These are phyloP conservation scores for Yamadazyma pseudoaaseri DNA, from an alignment of 1,139 yeast genomes.

Conservation along the genomic window DNA sequence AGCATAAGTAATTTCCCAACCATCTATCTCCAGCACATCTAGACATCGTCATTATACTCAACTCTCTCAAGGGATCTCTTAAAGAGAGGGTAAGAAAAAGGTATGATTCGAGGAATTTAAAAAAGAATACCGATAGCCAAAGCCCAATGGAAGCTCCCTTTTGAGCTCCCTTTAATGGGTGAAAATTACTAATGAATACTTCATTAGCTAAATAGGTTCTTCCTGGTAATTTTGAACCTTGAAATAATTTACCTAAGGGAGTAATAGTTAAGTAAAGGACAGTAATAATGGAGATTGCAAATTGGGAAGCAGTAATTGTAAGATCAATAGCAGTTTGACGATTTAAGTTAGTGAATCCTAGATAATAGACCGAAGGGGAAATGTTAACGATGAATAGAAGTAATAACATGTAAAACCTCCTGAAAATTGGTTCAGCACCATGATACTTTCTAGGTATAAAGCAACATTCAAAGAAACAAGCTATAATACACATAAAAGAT, in stretches of 20 bases:
- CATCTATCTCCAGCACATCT: slow-evolving; percentile 47
- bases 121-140: slow-evolving; percentile 46
- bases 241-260: slow-evolving; percentile 48
- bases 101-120: slow-evolving; percentile 51
- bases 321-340: slow-evolving; percentile 28
- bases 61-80: slow-evolving; percentile 49
- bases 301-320: slow-evolving; percentile 41
- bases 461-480: slow-evolving; percentile 41
- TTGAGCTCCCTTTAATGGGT: slow-evolving; percentile 35
- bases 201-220: slow-evolving; percentile 33
- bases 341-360: slow-evolving; percentile 26
- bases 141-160: slow-evolving; percentile 42
- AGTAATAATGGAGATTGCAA: slow-evolving; percentile 39
- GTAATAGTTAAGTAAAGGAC: slow-evolving; percentile 44
- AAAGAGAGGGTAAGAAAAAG: slow-evolving; percentile 49
- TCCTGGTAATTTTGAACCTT: slow-evolving; percentile 15
- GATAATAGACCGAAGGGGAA: slow-evolving; percentile 43
- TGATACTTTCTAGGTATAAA: slow-evolving; percentile 58
- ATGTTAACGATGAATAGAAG: slow-evolving; percentile 28
- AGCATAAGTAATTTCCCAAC: slow-evolving; percentile 40
- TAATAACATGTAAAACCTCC: slow-evolving; percentile 32
- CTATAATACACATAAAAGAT: slow-evolving; percentile 38
- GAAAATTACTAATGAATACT: slow-evolving; percentile 36
- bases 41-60: slow-evolving; percentile 36
- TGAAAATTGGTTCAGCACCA: slow-evolving; percentile 47